phyloP scores from a whole-genome alignment of 139 green algal species.

The Coccomyxa sp. region DNA sequence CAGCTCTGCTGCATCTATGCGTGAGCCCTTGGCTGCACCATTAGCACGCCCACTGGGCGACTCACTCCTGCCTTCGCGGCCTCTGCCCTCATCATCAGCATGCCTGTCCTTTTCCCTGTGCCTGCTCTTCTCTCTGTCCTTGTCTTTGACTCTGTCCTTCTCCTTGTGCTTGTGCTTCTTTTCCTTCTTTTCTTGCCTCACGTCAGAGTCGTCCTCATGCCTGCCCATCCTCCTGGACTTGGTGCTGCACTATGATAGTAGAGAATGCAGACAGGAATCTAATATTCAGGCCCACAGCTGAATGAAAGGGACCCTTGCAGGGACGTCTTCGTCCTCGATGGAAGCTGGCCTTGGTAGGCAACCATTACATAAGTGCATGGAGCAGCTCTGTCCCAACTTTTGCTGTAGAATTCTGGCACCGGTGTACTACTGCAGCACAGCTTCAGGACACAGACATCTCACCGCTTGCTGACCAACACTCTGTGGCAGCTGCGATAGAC shows the following conservation, averaged over 20 bases:
- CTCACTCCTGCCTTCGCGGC: not conserved
- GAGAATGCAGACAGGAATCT: too few species aligned
- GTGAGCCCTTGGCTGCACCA: not conserved
- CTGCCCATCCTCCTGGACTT: not conserved
- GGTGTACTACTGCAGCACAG: too few species aligned
- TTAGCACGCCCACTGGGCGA: not conserved
- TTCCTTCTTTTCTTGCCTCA: constrained; percentile 6
- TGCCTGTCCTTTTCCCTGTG: not conserved
- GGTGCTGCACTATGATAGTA: not conserved
- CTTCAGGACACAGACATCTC: too few species aligned
- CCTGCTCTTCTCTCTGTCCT: not conserved
- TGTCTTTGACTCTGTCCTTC: constrained; percentile 18
- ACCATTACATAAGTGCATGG: too few species aligned
- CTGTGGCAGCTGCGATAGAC: too few species aligned
- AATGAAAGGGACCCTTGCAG: too few species aligned
- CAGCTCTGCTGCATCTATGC: not conserved
- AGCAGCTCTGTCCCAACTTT: too few species aligned
- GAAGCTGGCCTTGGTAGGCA: too few species aligned
- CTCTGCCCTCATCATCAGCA: not conserved
- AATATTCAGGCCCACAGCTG: too few species aligned
- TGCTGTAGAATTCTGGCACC: too few species aligned
- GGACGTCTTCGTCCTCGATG: too few species aligned
- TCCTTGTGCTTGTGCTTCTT: constrained; percentile 22
- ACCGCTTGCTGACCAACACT: too few species aligned
- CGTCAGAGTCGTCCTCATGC: constrained; percentile 1